A percentile compares a stretch with the other conserved stretches of the same genome.
These are phyloP conservation scores for Paramecium tetraurelia DNA, from an alignment of 73 alveolate genomes.

Conservation along the genomic window DNA sequence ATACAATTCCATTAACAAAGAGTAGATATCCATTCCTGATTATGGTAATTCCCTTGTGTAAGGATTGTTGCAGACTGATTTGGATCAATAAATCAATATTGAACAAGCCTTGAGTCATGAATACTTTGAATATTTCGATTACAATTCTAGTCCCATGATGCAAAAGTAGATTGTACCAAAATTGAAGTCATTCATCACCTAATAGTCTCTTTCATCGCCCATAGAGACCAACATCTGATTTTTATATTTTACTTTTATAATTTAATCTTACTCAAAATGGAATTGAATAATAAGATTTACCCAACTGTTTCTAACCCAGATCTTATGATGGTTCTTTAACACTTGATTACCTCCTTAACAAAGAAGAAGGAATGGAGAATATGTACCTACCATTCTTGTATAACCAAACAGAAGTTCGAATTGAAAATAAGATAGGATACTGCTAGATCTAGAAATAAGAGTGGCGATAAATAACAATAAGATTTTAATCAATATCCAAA, in stretches of 20 bases:
- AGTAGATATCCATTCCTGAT: not conserved
- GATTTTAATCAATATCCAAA: not conserved
- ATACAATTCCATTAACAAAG: not conserved
- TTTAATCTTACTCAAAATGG: not conserved
- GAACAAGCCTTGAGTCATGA: not conserved
- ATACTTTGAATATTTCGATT: not conserved
- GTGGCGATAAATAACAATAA: not conserved
- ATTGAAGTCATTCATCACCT: not conserved
- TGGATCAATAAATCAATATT: not conserved
- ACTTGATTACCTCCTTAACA: not conserved
- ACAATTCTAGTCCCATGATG: not conserved
- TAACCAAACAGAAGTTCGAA: not conserved
- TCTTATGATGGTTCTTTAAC: conserved; percentile 27
- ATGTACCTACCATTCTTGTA: not conserved
- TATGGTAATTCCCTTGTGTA: not conserved
- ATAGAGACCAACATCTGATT: not conserved
- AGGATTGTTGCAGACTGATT: not conserved
- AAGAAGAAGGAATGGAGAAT: not conserved
- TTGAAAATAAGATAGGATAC: not conserved
- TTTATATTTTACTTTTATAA: not conserved
- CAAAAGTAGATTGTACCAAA: not conserved
- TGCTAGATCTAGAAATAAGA: not conserved
- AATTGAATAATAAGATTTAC: not conserved
- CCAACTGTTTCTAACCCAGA: conserved; percentile 36
- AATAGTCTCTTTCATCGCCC: not conserved